Percentiles rank a stretch among this genome's conserved stretches.
phyloP scores from a whole-genome alignment of 1,284 basidiomycete genomes.

The Cutaneotrichosporon arboriforme region DNA sequence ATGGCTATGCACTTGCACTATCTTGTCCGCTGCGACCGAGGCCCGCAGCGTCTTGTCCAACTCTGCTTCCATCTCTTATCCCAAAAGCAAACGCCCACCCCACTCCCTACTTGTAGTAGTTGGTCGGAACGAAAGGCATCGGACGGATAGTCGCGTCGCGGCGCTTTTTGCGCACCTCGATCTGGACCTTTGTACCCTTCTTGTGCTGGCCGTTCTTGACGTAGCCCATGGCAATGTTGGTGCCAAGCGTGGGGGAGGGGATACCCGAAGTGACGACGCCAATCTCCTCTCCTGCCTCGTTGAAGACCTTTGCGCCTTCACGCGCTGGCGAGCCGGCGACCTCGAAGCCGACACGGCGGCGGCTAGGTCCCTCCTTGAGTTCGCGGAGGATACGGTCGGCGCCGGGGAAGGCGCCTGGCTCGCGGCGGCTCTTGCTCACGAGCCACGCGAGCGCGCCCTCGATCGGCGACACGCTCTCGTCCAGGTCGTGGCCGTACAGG shows the following conservation, averaged over 20 bases:
- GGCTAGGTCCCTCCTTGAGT: conserved; percentile 70
- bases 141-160: conserved; percentile 40
- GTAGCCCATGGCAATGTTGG: conserved; percentile 97
- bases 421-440: conserved; percentile 77
- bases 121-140: conserved; percentile 50
- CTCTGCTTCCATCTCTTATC: too few relatives aligned
- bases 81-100: too few relatives aligned
- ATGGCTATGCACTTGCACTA: too few relatives aligned
- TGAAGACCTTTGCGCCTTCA: conserved; percentile 74
- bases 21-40: too few relatives aligned
- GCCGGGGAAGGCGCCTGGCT: conserved; percentile 67
- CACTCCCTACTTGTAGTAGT: conserved; percentile 48
- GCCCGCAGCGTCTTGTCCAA: too few relatives aligned
- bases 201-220: conserved; percentile 77
- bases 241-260: conserved; percentile 80
- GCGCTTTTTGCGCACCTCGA: conserved; percentile 49
- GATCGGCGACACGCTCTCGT: conserved; percentile 78
- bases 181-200: conserved; percentile 66
- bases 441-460: conserved; percentile 91
- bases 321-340: conserved; percentile 82
- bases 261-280: conserved; percentile 88
- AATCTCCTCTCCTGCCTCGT: conserved; percentile 57
- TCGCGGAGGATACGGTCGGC: conserved; percentile 71
- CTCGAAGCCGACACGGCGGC: conserved; percentile 76
- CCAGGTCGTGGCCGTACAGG: conserved; percentile 88